Evolutionary conservation across 108 stramenopile genomes (phyloP).

Genomic region (Skeletonema potamos): DNA sequence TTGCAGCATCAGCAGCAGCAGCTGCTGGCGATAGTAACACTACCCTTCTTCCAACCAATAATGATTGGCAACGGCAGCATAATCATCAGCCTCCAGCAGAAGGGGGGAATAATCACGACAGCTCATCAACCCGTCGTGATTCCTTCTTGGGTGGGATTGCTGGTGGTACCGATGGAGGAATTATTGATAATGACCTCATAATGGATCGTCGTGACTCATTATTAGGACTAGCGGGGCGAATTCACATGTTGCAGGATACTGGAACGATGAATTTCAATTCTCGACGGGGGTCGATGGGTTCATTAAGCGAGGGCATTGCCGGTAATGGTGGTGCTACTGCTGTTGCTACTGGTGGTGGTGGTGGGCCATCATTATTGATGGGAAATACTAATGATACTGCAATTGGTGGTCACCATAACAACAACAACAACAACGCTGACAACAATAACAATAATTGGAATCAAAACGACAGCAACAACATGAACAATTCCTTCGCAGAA

Average conservation of each 20-base stretch:
- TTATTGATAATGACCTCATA: neutral
- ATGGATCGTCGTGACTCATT: neutral
- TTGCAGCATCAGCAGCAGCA: no score
- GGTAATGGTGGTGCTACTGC: neutral
- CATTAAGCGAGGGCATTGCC: neutral
- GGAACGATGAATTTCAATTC: neutral
- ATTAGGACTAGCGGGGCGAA: neutral
- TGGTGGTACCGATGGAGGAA: no score
- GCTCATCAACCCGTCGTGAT: no score
- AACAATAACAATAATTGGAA: neutral
- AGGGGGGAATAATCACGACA: no score
- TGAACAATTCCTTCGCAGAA: neutral
- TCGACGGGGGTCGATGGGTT: neutral
- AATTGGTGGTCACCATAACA: no score
- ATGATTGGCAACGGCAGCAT: no score
- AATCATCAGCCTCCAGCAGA: no score
- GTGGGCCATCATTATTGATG: neutral
- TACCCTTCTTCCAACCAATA: no score
- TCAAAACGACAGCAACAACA: neutral
- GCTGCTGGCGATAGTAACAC: no score
- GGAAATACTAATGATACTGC: neutral
- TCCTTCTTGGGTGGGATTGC: no score
- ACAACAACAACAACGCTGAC: neutral
- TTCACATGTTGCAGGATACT: neutral
- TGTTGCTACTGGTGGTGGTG: neutral